A percentile compares a stretch with the other conserved stretches of the same genome.
phyloP scores from a whole-genome alignment of 2,329 filamentous ascomycete species.

The Colletotrichum tanaceti region DNA sequence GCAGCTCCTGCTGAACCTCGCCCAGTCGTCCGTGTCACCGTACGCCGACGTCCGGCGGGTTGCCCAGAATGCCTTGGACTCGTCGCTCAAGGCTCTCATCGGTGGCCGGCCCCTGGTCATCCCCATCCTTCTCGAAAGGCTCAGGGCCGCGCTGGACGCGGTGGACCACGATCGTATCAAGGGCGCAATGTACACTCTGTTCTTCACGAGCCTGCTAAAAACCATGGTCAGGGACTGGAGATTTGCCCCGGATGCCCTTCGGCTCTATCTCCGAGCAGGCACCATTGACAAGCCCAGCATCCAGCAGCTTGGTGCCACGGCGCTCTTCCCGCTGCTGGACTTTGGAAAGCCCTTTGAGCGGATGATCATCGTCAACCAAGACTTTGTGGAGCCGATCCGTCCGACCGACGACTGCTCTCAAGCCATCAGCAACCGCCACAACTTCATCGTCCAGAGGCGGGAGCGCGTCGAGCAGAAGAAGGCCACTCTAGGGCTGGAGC shows the following conservation, averaged over 20 bases:
- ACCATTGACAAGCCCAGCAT: constrained; percentile 94
- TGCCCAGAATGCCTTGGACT: constrained; percentile 91
- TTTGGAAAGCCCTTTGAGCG: constrained; percentile 90
- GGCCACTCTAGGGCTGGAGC: constrained; percentile 79
- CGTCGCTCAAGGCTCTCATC: constrained; percentile 89
- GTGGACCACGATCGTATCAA: constrained; percentile 94
- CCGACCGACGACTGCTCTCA: constrained; percentile 73
- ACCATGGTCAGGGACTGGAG: constrained; percentile 94
- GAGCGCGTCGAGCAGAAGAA: constrained; percentile 86
- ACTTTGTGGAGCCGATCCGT: constrained; percentile 76
- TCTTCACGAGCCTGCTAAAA: constrained; percentile 89
- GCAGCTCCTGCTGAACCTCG: constrained; percentile 83
- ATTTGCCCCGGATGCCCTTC: constrained; percentile 90
- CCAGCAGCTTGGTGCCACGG: constrained; percentile 85
- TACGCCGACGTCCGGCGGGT: constrained; percentile 97
- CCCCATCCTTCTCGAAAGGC: constrained; percentile 81
- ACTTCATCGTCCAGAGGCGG: constrained; percentile 80
- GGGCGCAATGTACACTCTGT: constrained; percentile 88
- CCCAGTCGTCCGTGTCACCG: constrained; percentile 87
- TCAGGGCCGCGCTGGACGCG: constrained; percentile 81
- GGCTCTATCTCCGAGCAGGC: constrained; percentile 88
- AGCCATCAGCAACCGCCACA: constrained; percentile 73
- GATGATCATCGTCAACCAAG: constrained; percentile 83
- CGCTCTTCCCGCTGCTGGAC: constrained; percentile 87
- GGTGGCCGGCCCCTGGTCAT: constrained; percentile 91